Conservation (phyloP, 106 monocot species). For the Xerophyta viscosa region DNA sequence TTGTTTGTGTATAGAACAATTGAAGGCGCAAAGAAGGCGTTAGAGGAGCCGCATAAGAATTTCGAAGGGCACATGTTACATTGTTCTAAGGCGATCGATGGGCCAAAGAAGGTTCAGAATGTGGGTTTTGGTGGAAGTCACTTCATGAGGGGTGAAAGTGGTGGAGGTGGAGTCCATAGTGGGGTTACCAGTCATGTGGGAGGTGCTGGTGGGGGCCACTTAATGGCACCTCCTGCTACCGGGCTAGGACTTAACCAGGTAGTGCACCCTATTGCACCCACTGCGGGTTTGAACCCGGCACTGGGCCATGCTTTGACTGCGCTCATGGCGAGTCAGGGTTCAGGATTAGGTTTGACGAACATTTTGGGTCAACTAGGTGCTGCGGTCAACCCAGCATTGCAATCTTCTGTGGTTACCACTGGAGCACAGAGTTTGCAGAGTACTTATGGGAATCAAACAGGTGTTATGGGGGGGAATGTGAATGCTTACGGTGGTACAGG, state of each 20-base stretch:
- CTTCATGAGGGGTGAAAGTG: conserved; percentile 13
- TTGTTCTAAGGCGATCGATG: conserved; percentile 14
- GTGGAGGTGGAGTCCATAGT: conserved; percentile 10
- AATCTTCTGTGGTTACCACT: conserved; percentile 8
- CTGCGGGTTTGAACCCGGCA: conserved; percentile 44
- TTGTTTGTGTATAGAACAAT: conserved; percentile 20
- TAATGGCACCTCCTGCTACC: conserved; percentile 49
- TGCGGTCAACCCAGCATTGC: conserved; percentile 16
- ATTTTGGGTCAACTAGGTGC: conserved; percentile 25
- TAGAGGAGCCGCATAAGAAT: conserved; percentile 14
- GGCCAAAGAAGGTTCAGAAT: background rate
- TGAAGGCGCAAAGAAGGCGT: conserved; percentile 7
- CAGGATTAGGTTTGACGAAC: conserved; percentile 36
- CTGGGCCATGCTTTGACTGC: conserved; percentile 66
- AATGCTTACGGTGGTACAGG: conserved; percentile 22
- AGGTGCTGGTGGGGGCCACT: conserved; percentile 28
- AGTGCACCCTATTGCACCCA: conserved; percentile 16
- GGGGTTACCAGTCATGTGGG: conserved; percentile 9
- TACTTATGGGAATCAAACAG: conserved; percentile 31
- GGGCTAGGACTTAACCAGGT: conserved; percentile 22
- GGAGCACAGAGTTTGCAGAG: conserved; percentile 20
- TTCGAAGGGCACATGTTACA: conserved; percentile 14
- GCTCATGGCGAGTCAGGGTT: conserved; percentile 40
- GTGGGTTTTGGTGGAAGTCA: conserved; percentile 11
- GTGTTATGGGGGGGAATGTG: conserved; percentile 21